phyloP scores from a whole-genome alignment of 2,329 filamentous ascomycete genomes.

The Penicillium crustosum region DNA sequence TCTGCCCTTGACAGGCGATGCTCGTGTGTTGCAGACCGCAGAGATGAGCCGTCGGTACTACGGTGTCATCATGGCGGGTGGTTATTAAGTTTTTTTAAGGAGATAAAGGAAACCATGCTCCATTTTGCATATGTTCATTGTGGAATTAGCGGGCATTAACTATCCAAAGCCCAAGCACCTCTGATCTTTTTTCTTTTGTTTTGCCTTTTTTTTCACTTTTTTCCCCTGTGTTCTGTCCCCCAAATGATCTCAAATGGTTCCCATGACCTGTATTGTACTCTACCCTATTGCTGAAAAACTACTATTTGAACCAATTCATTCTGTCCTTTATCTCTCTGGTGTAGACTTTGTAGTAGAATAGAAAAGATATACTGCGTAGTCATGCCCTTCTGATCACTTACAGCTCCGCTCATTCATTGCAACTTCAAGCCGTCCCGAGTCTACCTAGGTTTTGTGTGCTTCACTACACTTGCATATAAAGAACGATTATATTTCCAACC shows the following conservation, averaged over 20 bases:
- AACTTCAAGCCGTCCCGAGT: not conserved
- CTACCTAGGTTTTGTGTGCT: too few relatives aligned
- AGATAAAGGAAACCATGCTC: not conserved
- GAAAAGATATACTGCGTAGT: not conserved
- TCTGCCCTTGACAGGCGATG: slow-evolving; percentile 66
- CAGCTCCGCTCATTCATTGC: not conserved
- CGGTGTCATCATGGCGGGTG: slow-evolving; percentile 59
- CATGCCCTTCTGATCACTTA: not conserved
- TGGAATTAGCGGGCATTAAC: not conserved
- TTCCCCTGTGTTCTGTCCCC: slow-evolving; percentile 12
- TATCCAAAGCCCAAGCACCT: not conserved
- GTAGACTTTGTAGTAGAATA: not conserved
- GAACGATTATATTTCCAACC: too few relatives aligned
- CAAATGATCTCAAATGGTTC: slow-evolving; percentile 11
- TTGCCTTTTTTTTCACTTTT: not conserved
- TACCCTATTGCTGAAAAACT: slow-evolving; percentile 9
- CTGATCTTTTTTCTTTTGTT: slow-evolving; percentile 2
- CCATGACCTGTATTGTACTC: slow-evolving; percentile 14
- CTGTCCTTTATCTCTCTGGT: not conserved
- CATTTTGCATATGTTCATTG: slow-evolving; percentile 1
- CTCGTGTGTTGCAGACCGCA: slow-evolving; percentile 67
- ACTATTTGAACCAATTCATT: slow-evolving; percentile 3
- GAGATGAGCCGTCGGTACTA: slow-evolving; percentile 70
- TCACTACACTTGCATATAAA: too few relatives aligned
- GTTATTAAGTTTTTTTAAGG: slow-evolving; percentile 27